Evolutionary conservation across 345 rosid species (phyloP), one percentile per base, ranked within the genome.

Genomic region (Hibiscus syriacus): DNA sequence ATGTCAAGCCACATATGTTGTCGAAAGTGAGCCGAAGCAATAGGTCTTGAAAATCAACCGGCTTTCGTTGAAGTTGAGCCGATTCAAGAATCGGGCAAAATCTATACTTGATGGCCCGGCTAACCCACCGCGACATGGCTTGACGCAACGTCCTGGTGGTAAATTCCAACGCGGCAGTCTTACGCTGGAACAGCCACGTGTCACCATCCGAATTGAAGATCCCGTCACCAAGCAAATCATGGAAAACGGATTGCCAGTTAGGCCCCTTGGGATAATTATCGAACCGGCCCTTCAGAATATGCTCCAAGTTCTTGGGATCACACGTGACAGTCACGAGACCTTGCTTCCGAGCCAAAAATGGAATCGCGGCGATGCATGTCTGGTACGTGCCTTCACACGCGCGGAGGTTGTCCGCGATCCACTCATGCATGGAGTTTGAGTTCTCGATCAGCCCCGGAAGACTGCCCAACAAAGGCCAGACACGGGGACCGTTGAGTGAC

Each of bases 291-390:
- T 87, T 89, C 64, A 89, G 67, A 22, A 89, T 81, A 56, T 87
- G 90, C 84, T 87, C 96, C 14, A 89, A 55, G 65, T 87, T 89
- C 54, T 66, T 81, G 12, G 96, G 92, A 54, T 85, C 85, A 62
- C 96, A 89, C 64, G 96, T 89, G 82, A 89, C 90, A 1, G 96
- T 87, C 85, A 87, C 89, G 77, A 83, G 89, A 13, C 89, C 90
- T 70, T 87, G 90, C 70, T 80, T 83, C 58, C 63, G 75, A 29
- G 86, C 85, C 0, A 85, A 32, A 50, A 85, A 77, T 0, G 96
- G 96, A 36, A 89, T 43, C 3, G 90, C 83, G 11, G 73, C 72
- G 27, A 70, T 81, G 80, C 92, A 89, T 0, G 92, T 87, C 77
- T 89, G 92, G 78, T 89, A 89, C 69, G 96, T 89, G n/a, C n/a